Base-by-base conservation (phyloP, 805 yeast species). In the Candida silvicultrix region DNA sequence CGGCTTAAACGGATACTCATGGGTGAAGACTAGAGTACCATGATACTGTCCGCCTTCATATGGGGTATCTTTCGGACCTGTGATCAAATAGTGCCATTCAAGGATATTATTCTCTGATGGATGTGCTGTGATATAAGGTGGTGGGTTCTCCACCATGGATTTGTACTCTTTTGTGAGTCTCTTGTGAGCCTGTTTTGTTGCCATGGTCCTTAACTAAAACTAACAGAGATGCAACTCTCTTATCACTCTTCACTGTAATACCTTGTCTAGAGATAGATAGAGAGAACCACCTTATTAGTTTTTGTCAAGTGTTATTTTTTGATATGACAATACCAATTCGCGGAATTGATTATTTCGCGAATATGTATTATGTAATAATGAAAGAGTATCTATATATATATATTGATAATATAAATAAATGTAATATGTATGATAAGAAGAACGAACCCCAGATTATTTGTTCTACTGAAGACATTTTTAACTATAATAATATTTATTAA, bases 41-140 rank as follows among this genome's bases (percentile, higher is more conserved):
- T 89, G 96, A 60, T 85, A 89, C 61, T 88, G 94, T 0, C 97
- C 97, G 20, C 78, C 79, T 46, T 75, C 84, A 63, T 85, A 92
- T 3, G 95, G 95, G 1, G 97, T 86, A 35, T 81, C 83, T 14
- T 94, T 89, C 5, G 97, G 97, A 1, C 98, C 98, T 0, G 89
- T 83, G 43, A 92, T 84, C 29, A 90, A 77, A 61, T 88, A 92
- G 64, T 89, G 97, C 96, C 97, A 90, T 62, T 88, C 95, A 45
- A 94, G 69, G 45, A 94, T 85, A 62, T 94, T 89, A 39, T 78
- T 73, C 48, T 94, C 98, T 49, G 83, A 79, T 5, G 98, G 98
- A 48, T 84, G 81, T 20, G 97, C 97, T 11, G 70, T 69, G 40
- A 92, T 81, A 59, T 67, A 90, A 6, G 96, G 96, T 10, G 95